Conservation (phyloP, 306 rosid species). For the Casuarina cunninghamiana region DNA sequence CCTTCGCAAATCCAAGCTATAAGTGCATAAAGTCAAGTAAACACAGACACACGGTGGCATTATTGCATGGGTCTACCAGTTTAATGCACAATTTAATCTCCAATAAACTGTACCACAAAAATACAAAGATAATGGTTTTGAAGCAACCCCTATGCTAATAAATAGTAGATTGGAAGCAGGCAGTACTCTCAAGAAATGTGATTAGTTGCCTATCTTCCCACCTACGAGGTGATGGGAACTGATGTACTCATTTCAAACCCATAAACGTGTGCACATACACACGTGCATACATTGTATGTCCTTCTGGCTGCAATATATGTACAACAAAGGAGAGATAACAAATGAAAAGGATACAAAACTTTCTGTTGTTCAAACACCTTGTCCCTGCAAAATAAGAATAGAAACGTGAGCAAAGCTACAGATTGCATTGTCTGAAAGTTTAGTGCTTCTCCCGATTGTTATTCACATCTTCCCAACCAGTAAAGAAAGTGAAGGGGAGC, state of each 20-base stretch:
- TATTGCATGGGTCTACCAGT: not conserved
- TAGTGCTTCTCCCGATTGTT: not conserved
- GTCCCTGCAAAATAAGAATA: slow-evolving; percentile 62
- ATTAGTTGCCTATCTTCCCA: not conserved
- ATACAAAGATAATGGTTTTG: not conserved
- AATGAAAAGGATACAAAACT: slow-evolving; percentile 73
- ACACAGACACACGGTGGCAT: slow-evolving; percentile 16
- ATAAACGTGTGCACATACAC: not conserved
- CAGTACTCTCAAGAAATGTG: not conserved
- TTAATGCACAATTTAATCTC: not conserved
- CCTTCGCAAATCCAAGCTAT: slow-evolving; percentile 76
- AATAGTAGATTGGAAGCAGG: not conserved
- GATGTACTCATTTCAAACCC: not conserved
- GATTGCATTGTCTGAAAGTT: not conserved
- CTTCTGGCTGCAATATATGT: no score
- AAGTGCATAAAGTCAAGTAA: slow-evolving; percentile 49
- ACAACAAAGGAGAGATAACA: not conserved
- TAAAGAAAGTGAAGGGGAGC: no score
- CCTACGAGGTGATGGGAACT: not conserved
- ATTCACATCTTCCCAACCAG: no score
- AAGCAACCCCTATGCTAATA: not conserved
- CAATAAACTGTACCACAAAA: not conserved
- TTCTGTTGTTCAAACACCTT: slow-evolving; percentile 91
- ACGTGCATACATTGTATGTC: no score
- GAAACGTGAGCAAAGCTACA: not conserved